phyloP scores from a whole-genome alignment of 2,329 filamentous ascomycete species.

The Colletotrichum limetticola region DNA sequence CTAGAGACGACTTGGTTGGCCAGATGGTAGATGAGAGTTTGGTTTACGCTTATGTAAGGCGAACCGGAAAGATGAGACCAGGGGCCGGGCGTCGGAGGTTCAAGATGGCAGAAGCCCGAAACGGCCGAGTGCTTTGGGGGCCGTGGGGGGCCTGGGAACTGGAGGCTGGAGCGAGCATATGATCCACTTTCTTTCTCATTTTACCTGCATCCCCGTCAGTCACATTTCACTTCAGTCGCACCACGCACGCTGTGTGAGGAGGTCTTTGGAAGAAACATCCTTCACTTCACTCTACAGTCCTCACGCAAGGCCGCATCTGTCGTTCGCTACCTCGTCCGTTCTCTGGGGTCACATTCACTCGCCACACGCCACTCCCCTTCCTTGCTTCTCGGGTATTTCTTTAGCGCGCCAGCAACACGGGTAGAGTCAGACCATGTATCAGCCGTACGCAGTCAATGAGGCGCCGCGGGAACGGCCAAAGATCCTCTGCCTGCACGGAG shows the following conservation, averaged over 20 bases:
- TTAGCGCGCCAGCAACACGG: neutral
- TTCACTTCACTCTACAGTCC: neutral
- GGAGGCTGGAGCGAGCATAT: neutral
- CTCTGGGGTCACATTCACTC: too few relatives aligned
- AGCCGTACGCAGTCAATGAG: constrained; percentile 11
- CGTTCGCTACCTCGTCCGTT: neutral
- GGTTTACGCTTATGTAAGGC: constrained; percentile 6
- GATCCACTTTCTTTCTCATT: neutral
- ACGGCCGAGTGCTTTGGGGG: neutral
- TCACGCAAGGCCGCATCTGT: neutral
- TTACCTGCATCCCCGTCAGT: neutral
- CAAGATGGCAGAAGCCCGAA: neutral
- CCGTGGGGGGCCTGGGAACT: too few relatives aligned
- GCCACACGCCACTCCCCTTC: neutral
- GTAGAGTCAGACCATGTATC: neutral
- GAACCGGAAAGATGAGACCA: neutral
- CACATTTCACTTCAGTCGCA: neutral
- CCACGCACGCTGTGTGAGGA: neutral
- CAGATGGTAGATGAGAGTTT: neutral
- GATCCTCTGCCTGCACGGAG: constrained; percentile 33
- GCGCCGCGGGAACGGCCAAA: constrained; percentile 3
- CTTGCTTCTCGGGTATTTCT: neutral
- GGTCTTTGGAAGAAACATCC: neutral
- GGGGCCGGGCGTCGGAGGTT: constrained; percentile 1
- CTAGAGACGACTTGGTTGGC: neutral